Conservation (phyloP, 352 stramenopile species). For the Phytophthora tentaculata region DNA sequence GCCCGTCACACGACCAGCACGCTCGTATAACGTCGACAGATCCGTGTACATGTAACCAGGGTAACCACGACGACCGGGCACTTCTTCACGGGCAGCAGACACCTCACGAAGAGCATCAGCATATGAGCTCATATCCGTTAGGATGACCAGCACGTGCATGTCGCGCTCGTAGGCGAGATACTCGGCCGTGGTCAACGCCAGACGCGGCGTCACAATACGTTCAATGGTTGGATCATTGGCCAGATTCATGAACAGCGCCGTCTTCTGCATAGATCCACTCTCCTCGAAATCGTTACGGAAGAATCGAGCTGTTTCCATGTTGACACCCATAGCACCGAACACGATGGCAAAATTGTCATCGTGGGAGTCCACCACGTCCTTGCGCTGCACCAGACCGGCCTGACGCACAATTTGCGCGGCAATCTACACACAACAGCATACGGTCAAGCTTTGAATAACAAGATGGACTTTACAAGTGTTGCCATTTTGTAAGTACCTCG, state of each 20-base stretch:
- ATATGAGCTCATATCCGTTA: conserved; percentile 99
- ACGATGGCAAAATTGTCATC: conserved; percentile 99
- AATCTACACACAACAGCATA: conserved; percentile 65
- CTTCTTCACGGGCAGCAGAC: conserved; percentile 94
- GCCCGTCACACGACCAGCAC: conserved; percentile 96
- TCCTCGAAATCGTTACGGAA: conserved; percentile 98
- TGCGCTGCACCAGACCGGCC: conserved; percentile 98
- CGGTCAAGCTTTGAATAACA: conserved; percentile 3
- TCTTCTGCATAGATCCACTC: conserved; percentile 98
- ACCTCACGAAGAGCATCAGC: conserved; percentile 97
- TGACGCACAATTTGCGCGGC: conserved; percentile 99
- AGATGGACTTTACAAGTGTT: neutral
- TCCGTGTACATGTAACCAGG: conserved; percentile 99
- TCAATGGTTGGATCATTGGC: conserved; percentile 99
- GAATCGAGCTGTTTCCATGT: conserved; percentile 99
- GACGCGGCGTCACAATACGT: conserved; percentile 99
- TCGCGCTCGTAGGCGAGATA: conserved; percentile 99
- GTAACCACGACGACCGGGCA: conserved; percentile 98
- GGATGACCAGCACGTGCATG: conserved; percentile 99
- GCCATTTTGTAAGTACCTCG: conserved; percentile 69
- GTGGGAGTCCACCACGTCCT: conserved; percentile 98
- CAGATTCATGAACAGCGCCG: conserved; percentile 99
- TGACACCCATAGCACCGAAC: conserved; percentile 99
- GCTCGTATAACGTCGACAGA: conserved; percentile 99
- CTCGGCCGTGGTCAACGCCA: conserved; percentile 98